Base-by-base conservation (phyloP, 495 filamentous ascomycete species). In the Elaphomyces granulatus region DNA sequence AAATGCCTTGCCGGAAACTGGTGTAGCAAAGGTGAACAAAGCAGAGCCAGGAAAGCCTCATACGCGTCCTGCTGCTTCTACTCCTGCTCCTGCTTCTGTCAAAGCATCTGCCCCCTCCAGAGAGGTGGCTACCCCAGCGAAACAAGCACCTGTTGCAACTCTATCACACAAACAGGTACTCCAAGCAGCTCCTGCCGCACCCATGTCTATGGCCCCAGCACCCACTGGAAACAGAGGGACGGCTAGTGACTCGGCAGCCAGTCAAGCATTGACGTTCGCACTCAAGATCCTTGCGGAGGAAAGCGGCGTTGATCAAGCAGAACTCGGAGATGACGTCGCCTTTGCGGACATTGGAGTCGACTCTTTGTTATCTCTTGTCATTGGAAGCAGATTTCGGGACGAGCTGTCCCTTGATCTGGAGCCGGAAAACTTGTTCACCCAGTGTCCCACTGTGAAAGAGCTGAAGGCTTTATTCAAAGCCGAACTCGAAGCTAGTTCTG, bases 301-400 rank as follows among this genome's bases (percentile, higher is more conserved):
- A 39, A 40, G 46, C n/a, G 54, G 45, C 4, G 33, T 60, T 4
- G 15, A 39, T 0, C 19, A 38, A 8, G 33, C 39, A 8, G 56
- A 64, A 4, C 39, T 64, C 7, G 60, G 54, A 0, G 50, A 60
- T 18, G 47, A 57, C 30, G 41, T 37, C 1, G 52, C 36, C 1
- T 58, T 72, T 34, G 53, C 52, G 4, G 62, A 68, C 32, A 34
- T 75, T 19, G 72, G 72, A 0, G 49, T 75, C 3, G 71, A 77
- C 46, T 72, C 68, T 3, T 55, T 77, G 3, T 44, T 74, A 38
- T 53, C 59, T 3, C 52, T 77, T 16, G 59, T 54, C 15, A 62
- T 72, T 20, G 38, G 56, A 15, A 51, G 45, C 1, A 54, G 52
- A 36, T 54, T 70, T 20, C 45, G 53, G 2, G 58, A 65, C 38